Evolutionary conservation across 108 stramenopile species (phyloP).

Genomic region (Hondaea fermentalgiana): DNA sequence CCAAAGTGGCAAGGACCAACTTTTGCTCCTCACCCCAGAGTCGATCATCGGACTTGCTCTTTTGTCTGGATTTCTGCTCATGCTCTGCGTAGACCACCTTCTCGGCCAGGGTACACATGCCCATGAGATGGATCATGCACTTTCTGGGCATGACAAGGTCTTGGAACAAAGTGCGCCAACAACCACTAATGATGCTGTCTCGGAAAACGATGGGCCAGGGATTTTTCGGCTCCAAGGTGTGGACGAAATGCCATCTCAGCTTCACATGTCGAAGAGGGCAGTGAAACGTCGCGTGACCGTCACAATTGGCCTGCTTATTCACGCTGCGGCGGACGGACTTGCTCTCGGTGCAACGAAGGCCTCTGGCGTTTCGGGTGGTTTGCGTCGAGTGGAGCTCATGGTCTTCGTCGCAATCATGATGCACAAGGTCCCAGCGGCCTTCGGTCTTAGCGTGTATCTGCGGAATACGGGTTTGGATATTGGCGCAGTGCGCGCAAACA

Average conservation of each 20-base stretch:
- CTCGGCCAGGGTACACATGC: neutral
- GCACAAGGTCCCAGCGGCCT: conserved; percentile 15
- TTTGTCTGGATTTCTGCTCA: neutral
- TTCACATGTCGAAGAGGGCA: neutral
- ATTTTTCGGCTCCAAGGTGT: neutral
- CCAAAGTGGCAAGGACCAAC: neutral
- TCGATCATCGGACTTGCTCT: neutral
- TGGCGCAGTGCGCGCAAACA: neutral
- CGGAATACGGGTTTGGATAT: neutral
- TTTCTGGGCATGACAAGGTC: neutral
- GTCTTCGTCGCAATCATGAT: neutral
- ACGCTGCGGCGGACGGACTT: neutral
- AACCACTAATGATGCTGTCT: neutral
- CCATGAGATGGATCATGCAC: neutral
- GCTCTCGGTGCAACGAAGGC: neutral
- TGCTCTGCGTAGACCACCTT: neutral
- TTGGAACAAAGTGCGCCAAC: neutral
- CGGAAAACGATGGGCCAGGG: neutral
- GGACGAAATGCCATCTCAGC: neutral
- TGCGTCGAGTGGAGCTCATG: neutral
- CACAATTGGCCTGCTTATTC: neutral
- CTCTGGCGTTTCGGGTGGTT: neutral
- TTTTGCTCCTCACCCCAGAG: neutral
- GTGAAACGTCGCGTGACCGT: neutral
- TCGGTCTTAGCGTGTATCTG: neutral